These are phyloP conservation scores for Rhodotorula mucilaginosa DNA, from an alignment of 1,284 basidiomycete species.

Conservation along the genomic window DNA sequence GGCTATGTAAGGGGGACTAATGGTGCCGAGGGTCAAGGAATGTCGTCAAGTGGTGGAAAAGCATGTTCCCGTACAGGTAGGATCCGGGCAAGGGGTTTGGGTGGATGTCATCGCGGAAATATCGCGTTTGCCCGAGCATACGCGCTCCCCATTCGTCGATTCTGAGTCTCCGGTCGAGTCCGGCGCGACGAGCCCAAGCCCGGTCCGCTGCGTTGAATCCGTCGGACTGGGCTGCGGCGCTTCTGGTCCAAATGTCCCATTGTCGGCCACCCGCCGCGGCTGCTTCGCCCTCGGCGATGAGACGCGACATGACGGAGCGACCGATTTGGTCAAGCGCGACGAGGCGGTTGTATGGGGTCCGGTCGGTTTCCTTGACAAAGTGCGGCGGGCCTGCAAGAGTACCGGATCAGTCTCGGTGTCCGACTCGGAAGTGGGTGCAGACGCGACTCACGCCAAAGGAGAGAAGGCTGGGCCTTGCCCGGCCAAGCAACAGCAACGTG, in stretches of 20 bases:
- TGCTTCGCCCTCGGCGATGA: constrained; percentile 16
- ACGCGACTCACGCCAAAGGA: constrained; percentile 31
- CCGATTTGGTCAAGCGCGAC: constrained; percentile 35
- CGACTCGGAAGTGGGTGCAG: neutral
- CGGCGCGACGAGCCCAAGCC: constrained; percentile 4
- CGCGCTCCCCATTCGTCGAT: constrained; percentile 29
- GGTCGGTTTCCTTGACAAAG: constrained; percentile 22
- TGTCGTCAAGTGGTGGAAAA: constrained; percentile 12
- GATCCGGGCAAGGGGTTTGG: constrained; percentile 27
- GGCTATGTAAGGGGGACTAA: neutral
- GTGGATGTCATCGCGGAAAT: constrained; percentile 34
- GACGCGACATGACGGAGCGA: constrained; percentile 21
- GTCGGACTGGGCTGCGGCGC: neutral
- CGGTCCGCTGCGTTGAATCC: neutral
- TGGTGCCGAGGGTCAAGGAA: neutral
- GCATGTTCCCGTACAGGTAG: constrained; percentile 38
- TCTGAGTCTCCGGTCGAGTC: constrained; percentile 12
- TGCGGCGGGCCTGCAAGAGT: constrained; percentile 22
- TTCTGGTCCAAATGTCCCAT: constrained; percentile 16
- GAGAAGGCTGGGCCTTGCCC: constrained; percentile 9
- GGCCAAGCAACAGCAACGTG: constrained; percentile 25
- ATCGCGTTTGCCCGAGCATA: constrained; percentile 22
- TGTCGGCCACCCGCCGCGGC: neutral
- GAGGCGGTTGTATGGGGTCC: constrained; percentile 9
- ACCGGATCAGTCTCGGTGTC: neutral